These are phyloP conservation scores for Rhizopus sp. DNA, from an alignment of 371 early-diverging fungal species.

Conservation along the genomic window DNA sequence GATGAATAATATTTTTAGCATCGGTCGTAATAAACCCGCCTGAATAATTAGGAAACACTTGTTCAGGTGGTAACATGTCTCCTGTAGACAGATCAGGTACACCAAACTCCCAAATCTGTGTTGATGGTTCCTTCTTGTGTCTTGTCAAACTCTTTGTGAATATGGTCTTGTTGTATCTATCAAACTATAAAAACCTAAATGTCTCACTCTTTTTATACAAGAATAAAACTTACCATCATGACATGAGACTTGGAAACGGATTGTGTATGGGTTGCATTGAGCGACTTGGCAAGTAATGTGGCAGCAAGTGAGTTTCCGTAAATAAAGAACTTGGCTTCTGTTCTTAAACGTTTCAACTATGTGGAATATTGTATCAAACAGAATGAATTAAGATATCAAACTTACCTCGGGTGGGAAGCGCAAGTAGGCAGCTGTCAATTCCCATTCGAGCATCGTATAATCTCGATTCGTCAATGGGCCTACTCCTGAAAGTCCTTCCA, in stretches of 20 bases:
- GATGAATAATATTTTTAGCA: slow-evolving; percentile 11
- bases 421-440: slow-evolving; percentile 1
- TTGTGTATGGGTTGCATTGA: background rate
- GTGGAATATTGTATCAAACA: background rate
- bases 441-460: background rate
- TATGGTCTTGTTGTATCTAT: slow-evolving; percentile 6
- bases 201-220: background rate
- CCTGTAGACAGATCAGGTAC: slow-evolving; percentile 5
- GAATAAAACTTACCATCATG: slow-evolving; percentile 13
- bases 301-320: slow-evolving; percentile 15
- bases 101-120: slow-evolving; percentile 29
- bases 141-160: slow-evolving; percentile 8
- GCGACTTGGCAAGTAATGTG: background rate
- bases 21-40: slow-evolving; percentile 29
- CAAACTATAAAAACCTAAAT: slow-evolving; percentile 14
- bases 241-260: background rate
- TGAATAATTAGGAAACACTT: slow-evolving; percentile 21
- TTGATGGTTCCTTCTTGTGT: slow-evolving; percentile 20
- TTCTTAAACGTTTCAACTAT: slow-evolving; percentile 6
- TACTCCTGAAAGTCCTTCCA: background rate
- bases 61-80: slow-evolving; percentile 12
- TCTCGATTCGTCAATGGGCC: background rate
- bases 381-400: background rate
- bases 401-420: slow-evolving; percentile 15
- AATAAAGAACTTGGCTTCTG: slow-evolving; percentile 4